Percentiles rank a stretch among this genome's conserved stretches.
phyloP scores from a whole-genome alignment of 1,284 basidiomycete species.

The Ustilago nuda region DNA sequence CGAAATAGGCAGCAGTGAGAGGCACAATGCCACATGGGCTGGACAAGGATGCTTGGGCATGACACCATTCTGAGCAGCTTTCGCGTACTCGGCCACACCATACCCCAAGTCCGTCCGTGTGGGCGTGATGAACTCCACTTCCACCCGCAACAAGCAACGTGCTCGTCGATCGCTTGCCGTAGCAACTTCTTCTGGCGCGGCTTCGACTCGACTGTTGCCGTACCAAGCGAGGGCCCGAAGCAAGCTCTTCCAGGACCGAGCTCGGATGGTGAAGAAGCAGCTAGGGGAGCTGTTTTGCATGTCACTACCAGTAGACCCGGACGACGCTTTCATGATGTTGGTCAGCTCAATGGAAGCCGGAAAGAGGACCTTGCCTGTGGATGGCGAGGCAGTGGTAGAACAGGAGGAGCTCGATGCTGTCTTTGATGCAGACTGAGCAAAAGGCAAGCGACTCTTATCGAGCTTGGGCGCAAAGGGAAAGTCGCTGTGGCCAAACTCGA shows the following conservation, averaged over 20 bases:
- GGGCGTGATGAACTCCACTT: conserved; percentile 61
- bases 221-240: conserved; percentile 61
- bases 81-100: conserved; percentile 31
- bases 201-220: conserved; percentile 56
- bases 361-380: conserved; percentile 32
- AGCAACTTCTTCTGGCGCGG: conserved; percentile 47
- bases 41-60: conserved; percentile 30
- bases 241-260: conserved; percentile 56
- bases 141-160: conserved; percentile 29
- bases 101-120: conserved; percentile 28
- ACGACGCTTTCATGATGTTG: conserved; percentile 1
- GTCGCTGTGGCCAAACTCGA: conserved; percentile 53
- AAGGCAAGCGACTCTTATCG: conserved; percentile 17
- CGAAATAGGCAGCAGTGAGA: conserved; percentile 43
- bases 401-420: conserved; percentile 3
- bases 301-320: background rate
- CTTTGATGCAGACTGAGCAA: conserved; percentile 8
- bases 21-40: conserved; percentile 55
- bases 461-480: conserved; percentile 50
- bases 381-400: conserved; percentile 2
- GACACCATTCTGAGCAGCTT: conserved; percentile 19
- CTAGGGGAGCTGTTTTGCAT: background rate
- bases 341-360: conserved; percentile 41
- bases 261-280: conserved; percentile 53
- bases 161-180: conserved; percentile 29